A percentile compares a stretch with the other conserved stretches of the same genome.
phyloP scores from a whole-genome alignment of 192 early-diverging fungal genomes.

The Rhizophagus sp. region DNA sequence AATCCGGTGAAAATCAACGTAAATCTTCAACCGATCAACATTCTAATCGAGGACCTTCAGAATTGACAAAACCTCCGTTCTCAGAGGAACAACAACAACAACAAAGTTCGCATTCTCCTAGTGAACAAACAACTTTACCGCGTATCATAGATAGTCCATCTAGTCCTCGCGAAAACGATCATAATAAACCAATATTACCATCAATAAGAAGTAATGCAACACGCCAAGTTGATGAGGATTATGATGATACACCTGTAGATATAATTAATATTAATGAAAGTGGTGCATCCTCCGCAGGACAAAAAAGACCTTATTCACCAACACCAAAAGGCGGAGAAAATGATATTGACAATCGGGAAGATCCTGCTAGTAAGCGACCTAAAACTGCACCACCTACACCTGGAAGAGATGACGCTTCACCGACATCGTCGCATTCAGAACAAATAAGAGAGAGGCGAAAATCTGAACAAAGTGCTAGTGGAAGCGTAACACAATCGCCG shows the following conservation, averaged over 20 bases:
- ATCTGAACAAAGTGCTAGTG: constrained; percentile 30
- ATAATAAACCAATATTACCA: constrained; percentile 14
- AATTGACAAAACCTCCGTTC: background rate
- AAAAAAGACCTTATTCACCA: constrained; percentile 19
- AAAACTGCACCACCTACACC: constrained; percentile 7
- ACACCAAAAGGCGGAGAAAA: constrained; percentile 3
- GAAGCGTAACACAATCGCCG: constrained; percentile 10
- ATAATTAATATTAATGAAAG: constrained; percentile 2
- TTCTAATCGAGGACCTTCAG: background rate
- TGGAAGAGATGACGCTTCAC: background rate
- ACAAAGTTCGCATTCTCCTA: constrained; percentile 12
- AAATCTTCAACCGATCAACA: constrained; percentile 23
- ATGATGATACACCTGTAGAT: constrained; percentile 5
- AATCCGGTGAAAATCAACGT: background rate
- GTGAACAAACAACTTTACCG: background rate
- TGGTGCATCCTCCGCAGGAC: background rate
- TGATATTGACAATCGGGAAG: constrained; percentile 15
- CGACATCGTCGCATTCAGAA: constrained; percentile 1
- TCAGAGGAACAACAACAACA: background rate
- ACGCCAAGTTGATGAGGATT: constrained; percentile 26
- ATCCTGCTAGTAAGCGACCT: constrained; percentile 9
- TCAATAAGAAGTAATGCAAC: background rate
- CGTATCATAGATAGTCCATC: background rate
- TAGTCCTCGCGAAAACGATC: constrained; percentile 13
- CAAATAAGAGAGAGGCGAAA: constrained; percentile 23